Evolutionary conservation across 345 rosid genomes (phyloP).

Genomic region (rapeseed (Brassica napus)): Da-Ae NC_063451.1:18470501-18471000

Average conservation of each 20-base stretch:
- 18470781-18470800: conserved; percentile 89
- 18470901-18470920: conserved; percentile 79
- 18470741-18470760: conserved; percentile 80
- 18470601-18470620: conserved; percentile 87
- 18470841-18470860: not conserved
- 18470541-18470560: conserved; percentile 87
- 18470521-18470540: conserved; percentile 88
- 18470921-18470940: conserved; percentile 88
- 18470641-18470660: conserved; percentile 98
- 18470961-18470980: conserved; percentile 69
- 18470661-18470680: conserved; percentile 59
- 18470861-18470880: not conserved
- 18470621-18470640: conserved; percentile 94
- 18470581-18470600: conserved; percentile 83
- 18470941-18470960: conserved; percentile 76
- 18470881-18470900: conserved; percentile 37
- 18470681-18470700: conserved; percentile 7
- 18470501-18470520: conserved; percentile 88
- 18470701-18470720: not conserved
- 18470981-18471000: conserved; percentile 84
- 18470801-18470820: conserved; percentile 41
- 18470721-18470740: not conserved
- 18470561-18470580: conserved; percentile 93
- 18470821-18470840: not conserved
- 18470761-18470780: conserved; percentile 81